A percentile compares a stretch with the other conserved stretches of the same genome.
Evolutionary conservation across 1,284 basidiomycete species (phyloP).

Genomic region (Puccinia novopanici): DNA sequence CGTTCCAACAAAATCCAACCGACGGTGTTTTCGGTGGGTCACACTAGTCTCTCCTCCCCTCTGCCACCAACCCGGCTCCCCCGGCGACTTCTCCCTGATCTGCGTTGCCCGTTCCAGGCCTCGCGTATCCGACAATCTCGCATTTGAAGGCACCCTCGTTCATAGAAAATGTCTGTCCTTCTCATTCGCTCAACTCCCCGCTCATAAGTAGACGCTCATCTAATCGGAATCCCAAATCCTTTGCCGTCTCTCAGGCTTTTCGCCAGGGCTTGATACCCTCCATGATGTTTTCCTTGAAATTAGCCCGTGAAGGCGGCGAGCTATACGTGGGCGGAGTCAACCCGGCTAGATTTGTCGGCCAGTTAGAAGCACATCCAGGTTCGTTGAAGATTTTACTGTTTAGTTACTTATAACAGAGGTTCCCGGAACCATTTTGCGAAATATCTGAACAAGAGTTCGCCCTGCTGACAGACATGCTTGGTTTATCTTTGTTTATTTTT

Average conservation of each 20-base stretch:
- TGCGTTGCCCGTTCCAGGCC: not conserved
- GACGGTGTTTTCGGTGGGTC: slow-evolving; percentile 46
- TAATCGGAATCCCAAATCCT: not conserved
- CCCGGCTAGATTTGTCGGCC: slow-evolving; percentile 23
- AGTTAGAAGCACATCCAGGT: slow-evolving; percentile 43
- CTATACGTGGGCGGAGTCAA: slow-evolving; percentile 43
- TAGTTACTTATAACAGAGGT: not conserved
- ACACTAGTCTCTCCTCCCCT: no score
- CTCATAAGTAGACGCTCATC: not conserved
- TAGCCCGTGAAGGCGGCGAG: slow-evolving; percentile 32
- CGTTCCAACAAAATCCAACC: slow-evolving; percentile 26
- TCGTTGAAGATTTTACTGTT: not conserved
- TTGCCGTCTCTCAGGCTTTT: slow-evolving; percentile 11
- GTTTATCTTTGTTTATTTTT: not conserved
- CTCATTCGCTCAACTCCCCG: not conserved
- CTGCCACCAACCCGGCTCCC: no score
- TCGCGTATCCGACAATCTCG: slow-evolving; percentile 43
- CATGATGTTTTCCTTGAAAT: slow-evolving; percentile 30
- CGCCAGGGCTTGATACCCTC: slow-evolving; percentile 40
- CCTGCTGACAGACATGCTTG: not conserved
- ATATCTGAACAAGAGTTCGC: not conserved
- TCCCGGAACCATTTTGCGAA: not conserved
- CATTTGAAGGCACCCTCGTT: slow-evolving; percentile 38
- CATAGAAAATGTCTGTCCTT: slow-evolving; percentile 11
- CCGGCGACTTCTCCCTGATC: no score